Percentiles rank a stretch among this genome's conserved stretches.
Conservation (phyloP, 2,329 filamentous ascomycete genomes). For the Colletotrichum orchidophilum region DNA sequence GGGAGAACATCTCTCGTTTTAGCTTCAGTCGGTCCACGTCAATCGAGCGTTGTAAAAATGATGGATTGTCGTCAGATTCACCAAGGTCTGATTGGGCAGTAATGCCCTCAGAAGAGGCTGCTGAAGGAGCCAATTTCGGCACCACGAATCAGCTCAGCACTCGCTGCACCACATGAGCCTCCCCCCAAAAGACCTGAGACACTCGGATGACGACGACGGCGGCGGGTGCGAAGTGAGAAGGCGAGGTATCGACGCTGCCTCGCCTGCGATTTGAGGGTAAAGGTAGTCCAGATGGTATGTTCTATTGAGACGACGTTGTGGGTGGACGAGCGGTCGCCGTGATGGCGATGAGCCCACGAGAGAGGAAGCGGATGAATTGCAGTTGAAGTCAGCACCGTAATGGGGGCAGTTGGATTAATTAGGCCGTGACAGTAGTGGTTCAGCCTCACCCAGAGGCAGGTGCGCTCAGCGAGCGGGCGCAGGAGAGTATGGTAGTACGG, state of each 20-base stretch:
- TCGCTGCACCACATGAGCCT: conserved; percentile 32
- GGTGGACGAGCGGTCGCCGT: conserved; percentile 31
- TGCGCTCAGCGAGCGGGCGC: background rate
- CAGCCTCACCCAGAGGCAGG: conserved; percentile 29
- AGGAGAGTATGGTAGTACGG: background rate
- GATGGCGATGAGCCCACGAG: conserved; percentile 34
- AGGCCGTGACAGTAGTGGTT: conserved; percentile 18
- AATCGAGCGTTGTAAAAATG: conserved; percentile 16
- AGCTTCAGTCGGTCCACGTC: conserved; percentile 8
- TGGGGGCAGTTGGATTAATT: conserved; percentile 34
- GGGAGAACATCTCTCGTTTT: background rate
- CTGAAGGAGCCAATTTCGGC: conserved; percentile 35
- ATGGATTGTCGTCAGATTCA: conserved; percentile 29
- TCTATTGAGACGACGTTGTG: background rate
- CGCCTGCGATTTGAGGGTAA: background rate
- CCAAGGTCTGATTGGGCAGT: conserved; percentile 34
- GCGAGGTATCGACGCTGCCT: conserved; percentile 1
- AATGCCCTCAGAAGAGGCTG: conserved; percentile 35
- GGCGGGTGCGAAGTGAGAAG: conserved; percentile 6
- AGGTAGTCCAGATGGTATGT: background rate
- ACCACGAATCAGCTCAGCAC: conserved; percentile 35
- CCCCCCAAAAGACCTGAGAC: conserved; percentile 21
- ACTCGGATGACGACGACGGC: conserved; percentile 18
- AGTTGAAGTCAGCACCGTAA: conserved; percentile 20
- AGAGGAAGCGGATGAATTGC: conserved; percentile 31